phyloP scores from a whole-genome alignment of 495 filamentous ascomycete genomes.

The Daldinia bambusicola region DNA sequence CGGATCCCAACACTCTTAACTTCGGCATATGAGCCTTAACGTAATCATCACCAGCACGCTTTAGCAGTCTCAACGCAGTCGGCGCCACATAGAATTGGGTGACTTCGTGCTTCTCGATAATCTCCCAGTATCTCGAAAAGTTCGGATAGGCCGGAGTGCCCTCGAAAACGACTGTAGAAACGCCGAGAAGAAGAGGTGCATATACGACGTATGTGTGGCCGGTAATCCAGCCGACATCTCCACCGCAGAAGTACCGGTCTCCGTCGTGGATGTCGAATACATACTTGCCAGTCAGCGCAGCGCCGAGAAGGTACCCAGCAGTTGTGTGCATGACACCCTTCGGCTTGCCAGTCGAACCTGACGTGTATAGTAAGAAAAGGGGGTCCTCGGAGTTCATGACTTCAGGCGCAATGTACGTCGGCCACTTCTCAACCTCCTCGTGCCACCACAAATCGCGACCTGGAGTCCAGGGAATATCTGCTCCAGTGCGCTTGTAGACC shows the following conservation, averaged over 20 bases:
- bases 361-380: constrained; percentile 97
- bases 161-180: constrained; percentile 98
- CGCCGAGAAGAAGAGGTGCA: constrained; percentile 89
- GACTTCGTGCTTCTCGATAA: constrained; percentile 92
- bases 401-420: constrained; percentile 87
- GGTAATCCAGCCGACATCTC: constrained; percentile 99
- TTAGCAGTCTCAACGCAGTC: constrained; percentile 90
- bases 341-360: constrained; percentile 96
- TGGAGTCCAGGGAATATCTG: constrained; percentile 88
- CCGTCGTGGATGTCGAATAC: constrained; percentile 97
- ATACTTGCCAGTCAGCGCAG: constrained; percentile 94
- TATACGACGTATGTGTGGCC: constrained; percentile 99
- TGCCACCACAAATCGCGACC: constrained; percentile 98
- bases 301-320: constrained; percentile 90
- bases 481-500: constrained; percentile 95
- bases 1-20: constrained; percentile 91
- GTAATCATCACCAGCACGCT: constrained; percentile 92
- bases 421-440: constrained; percentile 96
- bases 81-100: constrained; percentile 99
- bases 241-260: constrained; percentile 96
- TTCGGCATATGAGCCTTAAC: constrained; percentile 89
- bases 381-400: constrained; percentile 92
- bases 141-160: constrained; percentile 97
- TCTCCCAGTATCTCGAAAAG: constrained; percentile 99
- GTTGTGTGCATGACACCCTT: constrained; percentile 99